Evolutionary conservation across 805 yeast species (phyloP), one percentile per base, ranked within the genome.

Genomic region (Blastobotrys terrestris): DNA sequence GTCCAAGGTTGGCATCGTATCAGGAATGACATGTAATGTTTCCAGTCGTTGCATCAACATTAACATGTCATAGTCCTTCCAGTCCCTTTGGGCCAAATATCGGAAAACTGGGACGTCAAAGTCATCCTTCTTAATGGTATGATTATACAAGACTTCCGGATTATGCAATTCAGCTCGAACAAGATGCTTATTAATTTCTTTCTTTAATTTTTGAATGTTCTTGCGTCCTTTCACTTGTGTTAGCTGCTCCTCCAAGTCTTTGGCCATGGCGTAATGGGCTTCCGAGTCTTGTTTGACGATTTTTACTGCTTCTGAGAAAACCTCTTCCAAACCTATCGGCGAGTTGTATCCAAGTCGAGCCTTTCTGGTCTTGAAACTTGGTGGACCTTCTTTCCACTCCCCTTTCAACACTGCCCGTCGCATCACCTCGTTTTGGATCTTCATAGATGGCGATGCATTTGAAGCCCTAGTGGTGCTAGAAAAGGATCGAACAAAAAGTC

Each of bases 11-110:
- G 97, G 94, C 67, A 94, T 66, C 2, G 98, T 91, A 66, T 94
- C 99, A 14, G 99, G 99, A 54, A 94, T 87, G 44, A 88, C 88
- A 44, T 78, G 78, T 60, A 89, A 72, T 53, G 85, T 82, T 71
- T 94, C 99, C 51, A 94, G 70, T 73, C 98, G 82, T 72, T 94
- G 97, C 94, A 94, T 88, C 50, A 84, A 73, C 49, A 88, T 65
- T 87, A 89, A 85, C 68, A 81, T 80, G 44, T 80, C 83, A 57
- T 83, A 75, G 13, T 68, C 61, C 65, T 81, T 79, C 97, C 97
- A 92, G 58, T 84, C 79, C 56, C 83, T 71, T 60, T 79, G 72
- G 54, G 87, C 79, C 58, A 80, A 72, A 48, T 79, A 71, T 66
- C 96, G 81, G 71, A 82, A 91, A n/a, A 90, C 87, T 4, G 97